Conservation (phyloP, 2,329 filamentous ascomycete genomes). For the Fusarium incarnatum region DNA sequence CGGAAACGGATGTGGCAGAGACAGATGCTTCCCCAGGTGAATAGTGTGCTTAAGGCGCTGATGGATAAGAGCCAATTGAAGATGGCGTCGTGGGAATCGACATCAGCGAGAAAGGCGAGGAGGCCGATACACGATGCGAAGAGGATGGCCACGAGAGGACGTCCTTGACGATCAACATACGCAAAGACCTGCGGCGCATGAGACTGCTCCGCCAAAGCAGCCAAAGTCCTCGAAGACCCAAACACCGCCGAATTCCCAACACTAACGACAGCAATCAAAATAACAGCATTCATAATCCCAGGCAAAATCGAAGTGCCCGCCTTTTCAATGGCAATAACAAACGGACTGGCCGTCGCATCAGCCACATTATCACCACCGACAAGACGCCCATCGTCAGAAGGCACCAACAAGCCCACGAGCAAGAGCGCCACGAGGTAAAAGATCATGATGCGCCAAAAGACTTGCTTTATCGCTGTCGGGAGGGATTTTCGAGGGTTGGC, state of each 20-base stretch:
- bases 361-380: conserved; percentile 65
- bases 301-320: conserved; percentile 84
- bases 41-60: conserved; percentile 77
- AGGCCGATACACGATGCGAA: conserved; percentile 76
- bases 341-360: conserved; percentile 83
- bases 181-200: conserved; percentile 82
- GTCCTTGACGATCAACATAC: conserved; percentile 87
- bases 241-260: conserved; percentile 94
- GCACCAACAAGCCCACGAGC: conserved; percentile 84
- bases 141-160: conserved; percentile 79
- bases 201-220: conserved; percentile 87
- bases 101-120: conserved; percentile 80
- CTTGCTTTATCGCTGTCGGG: conserved; percentile 89
- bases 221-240: conserved; percentile 88
- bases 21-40: conserved; percentile 88
- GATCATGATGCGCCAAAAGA: conserved; percentile 92
- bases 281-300: conserved; percentile 94
- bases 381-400: conserved; percentile 74
- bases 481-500: conserved; percentile 82
- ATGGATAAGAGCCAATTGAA: conserved; percentile 85
- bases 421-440: conserved; percentile 91
- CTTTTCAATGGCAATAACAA: conserved; percentile 90
- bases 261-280: conserved; percentile 88
- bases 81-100: conserved; percentile 67
- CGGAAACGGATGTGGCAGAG: conserved; percentile 92